Evolutionary conservation across 805 yeast genomes (phyloP).

Genomic region (Schizosaccharomyces osmophilus): DNA sequence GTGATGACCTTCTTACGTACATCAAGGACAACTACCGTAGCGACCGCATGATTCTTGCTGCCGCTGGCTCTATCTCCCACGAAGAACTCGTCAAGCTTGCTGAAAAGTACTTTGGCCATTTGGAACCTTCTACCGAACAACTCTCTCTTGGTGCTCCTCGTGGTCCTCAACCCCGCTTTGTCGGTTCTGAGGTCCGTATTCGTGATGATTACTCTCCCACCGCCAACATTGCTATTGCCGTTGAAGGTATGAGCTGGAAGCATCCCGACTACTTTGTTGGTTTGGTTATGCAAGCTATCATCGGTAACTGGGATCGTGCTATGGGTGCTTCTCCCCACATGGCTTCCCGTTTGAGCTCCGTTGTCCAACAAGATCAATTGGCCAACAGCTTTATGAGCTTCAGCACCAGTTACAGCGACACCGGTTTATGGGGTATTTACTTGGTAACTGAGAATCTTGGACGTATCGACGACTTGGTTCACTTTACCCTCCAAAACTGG

Average conservation of each 20-base stretch:
- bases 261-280: slow-evolving; percentile 89
- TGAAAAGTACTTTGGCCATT: slow-evolving; percentile 33
- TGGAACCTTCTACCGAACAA: slow-evolving; percentile 26
- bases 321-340: slow-evolving; percentile 61
- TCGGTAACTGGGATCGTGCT: slow-evolving; percentile 94
- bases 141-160: slow-evolving; percentile 52
- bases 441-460: slow-evolving; percentile 57
- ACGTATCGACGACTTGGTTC: slow-evolving; percentile 39
- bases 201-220: slow-evolving; percentile 64
- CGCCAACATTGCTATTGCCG: slow-evolving; percentile 77
- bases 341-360: slow-evolving; percentile 58
- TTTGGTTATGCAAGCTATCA: slow-evolving; percentile 82
- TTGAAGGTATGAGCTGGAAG: slow-evolving; percentile 97
- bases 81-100: slow-evolving; percentile 59
- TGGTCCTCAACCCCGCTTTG: slow-evolving; percentile 50
- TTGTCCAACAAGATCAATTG: slow-evolving; percentile 34
- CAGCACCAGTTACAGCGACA: slow-evolving; percentile 88
- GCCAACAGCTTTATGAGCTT: slow-evolving; percentile 93
- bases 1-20: slow-evolving; percentile 53
- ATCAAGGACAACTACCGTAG: slow-evolving; percentile 75
- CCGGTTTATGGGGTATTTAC: slow-evolving; percentile 94
- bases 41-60: slow-evolving; percentile 94
- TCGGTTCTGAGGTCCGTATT: slow-evolving; percentile 66
- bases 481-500: slow-evolving; percentile 73
- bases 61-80: slow-evolving; percentile 80